Evolutionary conservation across 768 basidiomycete species (phyloP), one percentile per base, ranked within the genome.

Genomic region (Lentinus brumalis): DNA sequence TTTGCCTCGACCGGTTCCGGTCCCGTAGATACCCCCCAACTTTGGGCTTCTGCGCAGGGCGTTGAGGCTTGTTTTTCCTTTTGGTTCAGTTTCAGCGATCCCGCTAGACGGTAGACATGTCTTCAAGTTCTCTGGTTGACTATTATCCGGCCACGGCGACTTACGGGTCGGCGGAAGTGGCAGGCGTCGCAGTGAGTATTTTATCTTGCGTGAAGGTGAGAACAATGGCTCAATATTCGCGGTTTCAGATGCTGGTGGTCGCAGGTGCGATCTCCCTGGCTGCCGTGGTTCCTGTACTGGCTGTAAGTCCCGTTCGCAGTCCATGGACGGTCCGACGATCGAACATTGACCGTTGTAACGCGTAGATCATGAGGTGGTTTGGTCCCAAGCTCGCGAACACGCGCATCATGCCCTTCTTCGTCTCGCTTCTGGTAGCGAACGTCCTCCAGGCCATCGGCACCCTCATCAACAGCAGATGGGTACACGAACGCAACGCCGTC

Each of bases 371-470:
- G 39, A 30, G 40, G 6, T 21, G 64, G 30, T 67, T 67, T 3
- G 45, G 63, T 29, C 59, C 55, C 14, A 55, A 58, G 1, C 65
- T 64, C 51, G 61, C 61, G 12, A 59, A 67, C 32, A 73, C 67
- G 5, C 67, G 75, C 51, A 61, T 75, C 44, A 61, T 70, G 38
- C 62, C 71, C 11, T 64, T 72, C 47, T 72, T 75, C 41, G 60
- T 67, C 35, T 77, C 73, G 3, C 66, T 77, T 11, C 55, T 77
- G 12, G 29, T 68, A 26, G 65, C 76, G 50, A 77, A 76, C 55
- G 16, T 73, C 40, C 35, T 75, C 39, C 76, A 77, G 53, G 66
- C 73, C 38, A 57, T 74, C 12, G 75, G 74, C 9, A 70, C 75
- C 0, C 52, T 74, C 41, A 55, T 77, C 16, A 73, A 73, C 64